Base-by-base conservation (phyloP, 495 filamentous ascomycete genomes). In the Immersiella caudata region DNA sequence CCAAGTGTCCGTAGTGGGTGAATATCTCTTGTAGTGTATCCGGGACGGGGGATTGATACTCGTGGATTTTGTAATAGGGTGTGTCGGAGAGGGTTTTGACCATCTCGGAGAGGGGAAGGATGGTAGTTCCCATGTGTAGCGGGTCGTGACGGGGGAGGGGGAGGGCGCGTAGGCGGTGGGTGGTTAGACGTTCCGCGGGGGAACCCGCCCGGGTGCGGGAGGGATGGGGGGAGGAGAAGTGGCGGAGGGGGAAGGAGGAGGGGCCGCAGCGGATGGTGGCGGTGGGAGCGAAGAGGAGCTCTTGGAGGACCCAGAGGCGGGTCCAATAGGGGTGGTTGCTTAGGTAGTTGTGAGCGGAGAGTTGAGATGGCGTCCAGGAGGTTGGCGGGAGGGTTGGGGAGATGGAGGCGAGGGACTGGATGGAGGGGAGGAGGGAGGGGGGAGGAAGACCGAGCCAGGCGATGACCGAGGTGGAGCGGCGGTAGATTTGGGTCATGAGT, bases 401-500 rank as follows among this genome's bases (percentile, higher is more conserved):
- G 9, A 22, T 1, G 21, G 52, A 55, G 24, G 21, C 52, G 14
- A 55, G 52, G 24, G 16, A 20, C 14, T 46, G 40, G 40, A 46
- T 46, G 4, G 40, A 4, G 40, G 40, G 40, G 40, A 46, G 40
- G 14, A 20, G 14, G 52, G 9, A 9, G 7, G 52, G 52, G 2
- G 52, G 21, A 24, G 52, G 52, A n/a, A 22, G 52, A 24, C 52
- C 52, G 16, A 72, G 65, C 72, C 72, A 74, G 22, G 65, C 67
- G 22, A 62, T 29, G 40, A 70, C 63, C 9, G 27, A 46, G 22
- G n/a, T 14, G 11, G 70, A 67, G 50, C 57, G 59, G 54, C 36
- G 57, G 65, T 72, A 74, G 22, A 74, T 70, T 33, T 61, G 36
- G 25, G 62, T 54, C 72, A 72, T 72, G 33, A 68, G 62, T n/a